Evolutionary conservation across 495 filamentous ascomycete genomes (phyloP), one percentile per base, ranked within the genome.

Genomic region (Aspergillus taichungensis): DNA sequence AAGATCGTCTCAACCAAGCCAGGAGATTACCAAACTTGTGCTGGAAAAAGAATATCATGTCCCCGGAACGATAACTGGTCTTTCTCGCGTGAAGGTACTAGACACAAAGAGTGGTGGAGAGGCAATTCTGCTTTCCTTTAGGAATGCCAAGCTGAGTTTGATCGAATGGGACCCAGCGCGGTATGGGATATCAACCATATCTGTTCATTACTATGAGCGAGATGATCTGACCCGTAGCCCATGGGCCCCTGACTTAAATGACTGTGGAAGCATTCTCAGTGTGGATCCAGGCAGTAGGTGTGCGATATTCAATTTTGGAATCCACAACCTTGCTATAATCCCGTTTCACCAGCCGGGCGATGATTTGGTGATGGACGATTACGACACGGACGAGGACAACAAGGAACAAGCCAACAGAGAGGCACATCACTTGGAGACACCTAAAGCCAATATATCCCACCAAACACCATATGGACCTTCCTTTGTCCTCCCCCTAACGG

Each of bases 181-280:
- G 33, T 71, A 87, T 58, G 74, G 76, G 18, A 78, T 97, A 42
- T 78, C 78, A 27, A 99, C 92, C 10, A 79, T 90, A 45, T 95
- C 89, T 27, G 89, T 99, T 52, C 92, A 99, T 68, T 95, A 90
- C 68, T 99, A 97, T 60, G 92, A 99, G 61, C 79, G 89, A 59
- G 90, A 96, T 56, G 89, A 95, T 54, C 69, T 88, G 48, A 76
- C 77, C 45, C 75, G 78, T 29, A 83, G 74, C 54, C 89, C 82
- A 13, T 97, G 82, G 84, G 75, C 77, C 30, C 77, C 80, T 14
- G 79, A 83, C 36, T 59, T 88, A 46, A 77, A 76, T 54, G 70
- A 77, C 38, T 83, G 78, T 64, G 74, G 77, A 54, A 94, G 83
- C 56, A 83, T 86, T 45, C 72, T 99, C 51, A 83, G 81, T 10